Percentiles rank a stretch among this genome's conserved stretches.
Conservation (phyloP, 1,139 yeast species). For the Yamadazyma pseudoaaseri region DNA sequence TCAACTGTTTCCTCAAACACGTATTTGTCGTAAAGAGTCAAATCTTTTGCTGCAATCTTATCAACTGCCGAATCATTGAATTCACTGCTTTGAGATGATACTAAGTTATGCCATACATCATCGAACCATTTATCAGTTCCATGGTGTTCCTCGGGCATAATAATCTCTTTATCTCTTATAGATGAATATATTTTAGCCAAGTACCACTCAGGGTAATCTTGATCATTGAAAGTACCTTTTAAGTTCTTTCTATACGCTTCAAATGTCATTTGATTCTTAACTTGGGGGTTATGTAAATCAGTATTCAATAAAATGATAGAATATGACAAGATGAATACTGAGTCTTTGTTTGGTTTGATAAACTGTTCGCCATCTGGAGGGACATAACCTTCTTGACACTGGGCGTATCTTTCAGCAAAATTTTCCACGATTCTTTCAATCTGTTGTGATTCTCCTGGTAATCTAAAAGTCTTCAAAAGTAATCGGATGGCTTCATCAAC, state of each 20-base stretch:
- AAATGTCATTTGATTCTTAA: conserved; percentile 82
- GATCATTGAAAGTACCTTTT: conserved; percentile 72
- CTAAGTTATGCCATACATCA: conserved; percentile 85
- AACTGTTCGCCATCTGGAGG: conserved; percentile 27
- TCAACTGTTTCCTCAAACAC: conserved; percentile 64
- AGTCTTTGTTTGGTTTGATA: conserved; percentile 69
- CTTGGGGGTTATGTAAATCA: conserved; percentile 75
- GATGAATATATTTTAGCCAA: conserved; percentile 76
- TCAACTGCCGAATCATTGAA: background rate
- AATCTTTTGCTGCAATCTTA: conserved; percentile 16
- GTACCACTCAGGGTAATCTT: conserved; percentile 86
- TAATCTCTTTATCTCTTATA: conserved; percentile 82
- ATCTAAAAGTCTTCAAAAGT: conserved; percentile 76
- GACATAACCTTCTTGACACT: conserved; percentile 38
- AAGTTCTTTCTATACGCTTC: conserved; percentile 80
- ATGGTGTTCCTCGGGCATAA: conserved; percentile 97
- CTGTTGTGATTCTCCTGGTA: conserved; percentile 97
- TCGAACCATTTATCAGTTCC: conserved; percentile 88
- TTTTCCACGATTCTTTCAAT: conserved; percentile 88
- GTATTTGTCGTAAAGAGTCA: conserved; percentile 60
- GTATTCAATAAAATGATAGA: conserved; percentile 79
- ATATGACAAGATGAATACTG: conserved; percentile 70
- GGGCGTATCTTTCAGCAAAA: conserved; percentile 79
- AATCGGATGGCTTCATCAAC: conserved; percentile 92
- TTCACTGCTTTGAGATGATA: conserved; percentile 46